These are phyloP conservation scores for Gynochthodes officinalis DNA, from an alignment of 257 asterid species.

Conservation along the genomic window DNA sequence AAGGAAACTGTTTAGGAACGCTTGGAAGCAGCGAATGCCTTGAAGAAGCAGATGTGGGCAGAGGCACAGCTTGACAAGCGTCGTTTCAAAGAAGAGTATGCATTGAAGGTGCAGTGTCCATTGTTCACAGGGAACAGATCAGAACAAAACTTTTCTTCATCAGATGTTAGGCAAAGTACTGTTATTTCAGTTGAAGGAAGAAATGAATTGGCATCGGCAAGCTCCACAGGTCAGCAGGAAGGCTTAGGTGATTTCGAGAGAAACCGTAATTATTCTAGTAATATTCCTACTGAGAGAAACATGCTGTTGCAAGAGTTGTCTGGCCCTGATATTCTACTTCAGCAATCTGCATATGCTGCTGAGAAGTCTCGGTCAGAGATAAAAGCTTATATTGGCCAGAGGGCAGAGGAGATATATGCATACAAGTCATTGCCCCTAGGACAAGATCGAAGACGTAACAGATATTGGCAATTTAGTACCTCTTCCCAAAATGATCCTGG, in stretches of 20 bases:
- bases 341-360: slow-evolving; percentile 57
- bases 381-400: slow-evolving; percentile 62
- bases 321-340: slow-evolving; percentile 47
- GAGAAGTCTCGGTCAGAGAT: slow-evolving; percentile 70
- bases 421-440: slow-evolving; percentile 90
- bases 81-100: slow-evolving; percentile 69
- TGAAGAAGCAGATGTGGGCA: slow-evolving; percentile 96
- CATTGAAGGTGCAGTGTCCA: slow-evolving; percentile 38
- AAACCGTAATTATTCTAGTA: slow-evolving; percentile 32
- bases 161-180: slow-evolving; percentile 45
- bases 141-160: slow-evolving; percentile 28
- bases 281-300: slow-evolving; percentile 36
- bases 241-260: slow-evolving; percentile 42
- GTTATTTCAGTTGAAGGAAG: slow-evolving; percentile 26
- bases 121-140: slow-evolving; percentile 28
- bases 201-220: slow-evolving; percentile 32
- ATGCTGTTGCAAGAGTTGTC: slow-evolving; percentile 36
- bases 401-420: slow-evolving; percentile 74
- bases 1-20: slow-evolving; percentile 65
- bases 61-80: slow-evolving; percentile 93
- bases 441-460: slow-evolving; percentile 76
- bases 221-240: slow-evolving; percentile 33
- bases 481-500: slow-evolving; percentile 77
- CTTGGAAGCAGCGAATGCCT: slow-evolving; percentile 86
- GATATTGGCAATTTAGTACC: slow-evolving; percentile 81